Base-by-base conservation (phyloP, 345 rosid genomes). In the Citrus australasica region DNA sequence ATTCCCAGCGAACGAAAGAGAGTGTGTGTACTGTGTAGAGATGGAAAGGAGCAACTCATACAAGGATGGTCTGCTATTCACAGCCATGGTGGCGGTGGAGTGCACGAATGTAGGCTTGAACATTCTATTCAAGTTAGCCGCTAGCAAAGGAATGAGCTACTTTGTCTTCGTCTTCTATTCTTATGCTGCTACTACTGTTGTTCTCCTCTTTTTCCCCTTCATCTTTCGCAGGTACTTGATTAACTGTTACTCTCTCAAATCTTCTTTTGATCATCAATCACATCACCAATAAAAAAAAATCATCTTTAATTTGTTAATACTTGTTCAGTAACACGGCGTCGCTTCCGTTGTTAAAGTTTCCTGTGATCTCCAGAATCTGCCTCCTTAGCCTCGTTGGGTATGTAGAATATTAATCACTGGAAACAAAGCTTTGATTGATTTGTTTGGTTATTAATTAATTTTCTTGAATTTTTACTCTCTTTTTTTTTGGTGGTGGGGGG, bases 381-480 rank as follows among this genome's bases (percentile, higher is more conserved):
- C 78, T 86, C n/a, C 87, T 83, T 16, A 83, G 79, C n/a, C 58
- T 84, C 69, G 1, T 82, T 27, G 87, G 87, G 85, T 88, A 79
- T 69, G 33, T 14, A 33, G 4, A 5, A 53, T 16, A 17, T 13
- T 46, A 46, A 11, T 46, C 16, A 13, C 3, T 3, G 51, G 51
- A 46, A 11, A 46, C 51, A 13, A 46, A 46, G 27, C 17, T 13
- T 46, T 46, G 51, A 46, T 46, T 46, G 17, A 46, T 46, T 46
- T 53, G 19, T 53, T 53, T 4, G 5, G 22, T 5, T 17, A 53
- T 16, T 53, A 53, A 17, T 16, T 53, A 53, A 5, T 53, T 16
- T 53, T 53, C 22, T 16, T 1, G 56, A 53, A 13, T 13, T 13
- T 46, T 11, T 46, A 32, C 33, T 46, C 42, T 1, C 3, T 48